phyloP scores from a whole-genome alignment of 83 land plant genomes.

The Isoetes engelmannii region DNA sequence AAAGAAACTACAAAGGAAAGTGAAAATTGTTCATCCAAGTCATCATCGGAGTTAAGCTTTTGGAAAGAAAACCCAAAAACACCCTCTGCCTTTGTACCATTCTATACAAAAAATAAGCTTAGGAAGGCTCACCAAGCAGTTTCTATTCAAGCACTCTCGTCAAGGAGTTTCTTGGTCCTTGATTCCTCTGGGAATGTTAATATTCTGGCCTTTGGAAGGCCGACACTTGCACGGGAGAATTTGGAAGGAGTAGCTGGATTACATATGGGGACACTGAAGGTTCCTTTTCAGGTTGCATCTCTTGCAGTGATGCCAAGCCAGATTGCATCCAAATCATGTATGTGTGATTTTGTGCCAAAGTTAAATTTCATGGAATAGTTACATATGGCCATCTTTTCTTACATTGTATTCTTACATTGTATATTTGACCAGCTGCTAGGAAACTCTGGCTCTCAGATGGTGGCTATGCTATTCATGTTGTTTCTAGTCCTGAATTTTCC shows the following conservation, averaged over 20 bases:
- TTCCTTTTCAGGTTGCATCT: slow-evolving; percentile 34
- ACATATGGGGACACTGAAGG: slow-evolving; percentile 32
- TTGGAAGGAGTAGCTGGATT: slow-evolving; percentile 2
- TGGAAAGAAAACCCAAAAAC: slow-evolving; percentile 29
- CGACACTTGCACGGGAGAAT: slow-evolving; percentile 5
- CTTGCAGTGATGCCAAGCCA: slow-evolving; percentile 32
- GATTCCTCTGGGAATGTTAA: slow-evolving; percentile 51
- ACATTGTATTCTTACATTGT: neutral
- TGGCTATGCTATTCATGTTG: slow-evolving; percentile 37
- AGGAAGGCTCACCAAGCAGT: slow-evolving; percentile 28
- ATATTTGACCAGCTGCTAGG: slow-evolving; percentile 31
- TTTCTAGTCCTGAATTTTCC: slow-evolving; percentile 25
- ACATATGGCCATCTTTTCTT: neutral
- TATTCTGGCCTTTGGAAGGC: slow-evolving; percentile 22
- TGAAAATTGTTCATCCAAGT: neutral
- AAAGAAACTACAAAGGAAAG: too few species aligned
- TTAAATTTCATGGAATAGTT: neutral
- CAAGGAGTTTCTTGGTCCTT: slow-evolving; percentile 39
- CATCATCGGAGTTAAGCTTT: slow-evolving; percentile 30
- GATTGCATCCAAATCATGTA: slow-evolving; percentile 5
- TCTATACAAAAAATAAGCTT: slow-evolving; percentile 15
- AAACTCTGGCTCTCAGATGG: slow-evolving; percentile 59
- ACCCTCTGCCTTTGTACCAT: slow-evolving; percentile 33
- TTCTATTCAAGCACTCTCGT: slow-evolving; percentile 37
- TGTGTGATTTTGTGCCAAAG: neutral